Conservation (phyloP, 805 yeast genomes). For the Wickerhamomyces rabaulensis region DNA sequence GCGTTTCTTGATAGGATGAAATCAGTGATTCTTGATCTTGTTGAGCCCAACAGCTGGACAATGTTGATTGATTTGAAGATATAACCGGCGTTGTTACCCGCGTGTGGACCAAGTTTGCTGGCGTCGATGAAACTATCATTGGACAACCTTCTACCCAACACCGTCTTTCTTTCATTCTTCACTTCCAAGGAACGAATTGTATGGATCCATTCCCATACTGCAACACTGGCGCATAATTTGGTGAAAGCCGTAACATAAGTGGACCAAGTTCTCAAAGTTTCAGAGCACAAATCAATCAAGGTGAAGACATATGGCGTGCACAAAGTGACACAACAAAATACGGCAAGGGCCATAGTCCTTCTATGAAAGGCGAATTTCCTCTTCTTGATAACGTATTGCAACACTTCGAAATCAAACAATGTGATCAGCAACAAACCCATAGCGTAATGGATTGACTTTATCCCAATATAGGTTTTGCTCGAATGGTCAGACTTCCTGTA, state of each 20-base stretch:
- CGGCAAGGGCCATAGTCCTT: slow-evolving; percentile 43
- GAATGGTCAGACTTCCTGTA: slow-evolving; percentile 3
- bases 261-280: slow-evolving; percentile 46
- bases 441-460: slow-evolving; percentile 27
- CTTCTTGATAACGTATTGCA: slow-evolving; percentile 35
- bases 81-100: slow-evolving; percentile 7
- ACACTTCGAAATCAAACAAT: slow-evolving; percentile 26
- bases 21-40: background rate
- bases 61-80: slow-evolving; percentile 17
- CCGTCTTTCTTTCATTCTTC: slow-evolving; percentile 46
- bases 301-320: slow-evolving; percentile 32
- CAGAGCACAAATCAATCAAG: slow-evolving; percentile 31
- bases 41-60: slow-evolving; percentile 8
- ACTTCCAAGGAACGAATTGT: slow-evolving; percentile 47
- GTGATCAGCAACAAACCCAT: slow-evolving; percentile 27
- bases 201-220: slow-evolving; percentile 65
- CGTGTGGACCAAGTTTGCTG: slow-evolving; percentile 1
- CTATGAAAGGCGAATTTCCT: slow-evolving; percentile 40
- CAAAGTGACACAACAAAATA: slow-evolving; percentile 36
- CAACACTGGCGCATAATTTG: slow-evolving; percentile 44
- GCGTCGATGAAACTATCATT: slow-evolving; percentile 34
- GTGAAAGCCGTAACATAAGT: slow-evolving; percentile 39
- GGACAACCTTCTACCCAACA: slow-evolving; percentile 55
- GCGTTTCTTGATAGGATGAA: background rate
- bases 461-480: background rate